phyloP scores from a whole-genome alignment of 108 stramenopile genomes.

The Aurantiochytrium sp. region DNA sequence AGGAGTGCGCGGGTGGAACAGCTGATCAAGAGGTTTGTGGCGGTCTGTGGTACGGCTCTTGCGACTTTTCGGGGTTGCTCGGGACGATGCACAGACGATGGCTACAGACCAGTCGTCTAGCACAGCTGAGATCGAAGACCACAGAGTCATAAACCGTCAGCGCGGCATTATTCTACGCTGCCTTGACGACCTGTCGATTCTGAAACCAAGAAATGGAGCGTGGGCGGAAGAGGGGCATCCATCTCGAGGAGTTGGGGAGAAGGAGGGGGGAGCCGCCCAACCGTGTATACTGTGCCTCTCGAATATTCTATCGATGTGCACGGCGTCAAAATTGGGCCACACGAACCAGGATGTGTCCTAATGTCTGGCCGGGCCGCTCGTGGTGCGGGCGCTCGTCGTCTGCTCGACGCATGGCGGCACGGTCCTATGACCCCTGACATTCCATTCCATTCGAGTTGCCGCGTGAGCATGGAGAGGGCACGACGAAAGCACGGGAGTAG shows the following conservation, averaged over 20 bases:
- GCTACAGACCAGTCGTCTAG: neutral
- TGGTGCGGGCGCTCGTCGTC: no score
- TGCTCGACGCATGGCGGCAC: no score
- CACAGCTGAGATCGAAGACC: neutral
- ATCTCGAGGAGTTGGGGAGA: neutral
- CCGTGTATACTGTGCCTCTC: neutral
- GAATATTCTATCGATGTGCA: neutral
- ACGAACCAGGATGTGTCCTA: neutral
- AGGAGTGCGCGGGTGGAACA: neutral
- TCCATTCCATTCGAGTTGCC: neutral
- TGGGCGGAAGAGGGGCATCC: no score
- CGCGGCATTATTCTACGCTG: neutral
- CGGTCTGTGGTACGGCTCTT: neutral
- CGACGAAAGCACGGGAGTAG: neutral
- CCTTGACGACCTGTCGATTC: neutral
- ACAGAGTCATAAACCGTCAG: neutral
- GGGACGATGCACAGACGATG: neutral
- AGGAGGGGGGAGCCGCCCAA: neutral
- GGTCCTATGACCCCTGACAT: constrained; percentile 12
- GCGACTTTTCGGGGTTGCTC: no score
- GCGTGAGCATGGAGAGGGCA: neutral
- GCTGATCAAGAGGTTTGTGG: neutral
- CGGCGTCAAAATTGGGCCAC: constrained; percentile 32
- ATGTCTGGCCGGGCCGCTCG: neutral
- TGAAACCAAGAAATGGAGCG: neutral